phyloP scores from a whole-genome alignment of 176 grass and related monocot species.

The Bonia amplexicaulis region DNA sequence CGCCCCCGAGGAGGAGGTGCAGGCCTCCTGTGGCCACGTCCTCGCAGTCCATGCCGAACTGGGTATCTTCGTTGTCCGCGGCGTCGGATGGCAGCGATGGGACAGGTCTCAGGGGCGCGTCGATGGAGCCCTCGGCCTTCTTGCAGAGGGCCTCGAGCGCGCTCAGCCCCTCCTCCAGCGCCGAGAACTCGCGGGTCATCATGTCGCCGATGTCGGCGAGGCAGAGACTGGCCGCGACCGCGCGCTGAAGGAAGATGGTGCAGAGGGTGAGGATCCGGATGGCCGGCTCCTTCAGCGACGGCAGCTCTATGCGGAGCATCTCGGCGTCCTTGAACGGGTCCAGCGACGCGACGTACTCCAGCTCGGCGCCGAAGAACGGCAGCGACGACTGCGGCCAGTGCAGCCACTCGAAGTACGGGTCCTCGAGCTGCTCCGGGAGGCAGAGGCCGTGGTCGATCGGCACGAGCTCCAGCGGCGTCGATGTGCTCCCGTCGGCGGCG shows the following conservation, averaged over 20 bases:
- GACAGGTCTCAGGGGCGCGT: not conserved
- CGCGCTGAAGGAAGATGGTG: constrained; percentile 69
- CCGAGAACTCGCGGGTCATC: constrained; percentile 70
- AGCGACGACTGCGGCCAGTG: constrained; percentile 82
- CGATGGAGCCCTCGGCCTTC: constrained; percentile 28
- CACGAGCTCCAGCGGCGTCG: constrained; percentile 49
- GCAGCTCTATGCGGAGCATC: constrained; percentile 62
- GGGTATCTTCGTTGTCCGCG: not conserved
- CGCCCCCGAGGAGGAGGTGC: not conserved
- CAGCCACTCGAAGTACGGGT: constrained; percentile 98
- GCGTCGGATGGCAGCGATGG: not conserved
- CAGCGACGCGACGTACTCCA: constrained; percentile 50
- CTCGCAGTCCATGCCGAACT: constrained; percentile 23
- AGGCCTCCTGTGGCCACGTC: not conserved
- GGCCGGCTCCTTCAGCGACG: constrained; percentile 48
- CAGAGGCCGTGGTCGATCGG: constrained; percentile 95
- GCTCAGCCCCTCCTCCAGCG: constrained; percentile 52
- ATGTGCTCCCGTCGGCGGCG: not conserved
- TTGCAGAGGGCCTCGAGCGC: constrained; percentile 68
- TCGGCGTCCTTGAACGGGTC: constrained; percentile 75
- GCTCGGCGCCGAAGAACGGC: constrained; percentile 48
- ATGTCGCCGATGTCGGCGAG: constrained; percentile 85
- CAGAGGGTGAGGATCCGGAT: constrained; percentile 66
- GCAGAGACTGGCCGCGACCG: constrained; percentile 62
- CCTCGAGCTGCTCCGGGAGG: constrained; percentile 74